Evolutionary conservation across 2,329 filamentous ascomycete genomes (phyloP), one percentile per base, ranked within the genome.

Genomic region (Allantophomopsis cytisporea): DNA sequence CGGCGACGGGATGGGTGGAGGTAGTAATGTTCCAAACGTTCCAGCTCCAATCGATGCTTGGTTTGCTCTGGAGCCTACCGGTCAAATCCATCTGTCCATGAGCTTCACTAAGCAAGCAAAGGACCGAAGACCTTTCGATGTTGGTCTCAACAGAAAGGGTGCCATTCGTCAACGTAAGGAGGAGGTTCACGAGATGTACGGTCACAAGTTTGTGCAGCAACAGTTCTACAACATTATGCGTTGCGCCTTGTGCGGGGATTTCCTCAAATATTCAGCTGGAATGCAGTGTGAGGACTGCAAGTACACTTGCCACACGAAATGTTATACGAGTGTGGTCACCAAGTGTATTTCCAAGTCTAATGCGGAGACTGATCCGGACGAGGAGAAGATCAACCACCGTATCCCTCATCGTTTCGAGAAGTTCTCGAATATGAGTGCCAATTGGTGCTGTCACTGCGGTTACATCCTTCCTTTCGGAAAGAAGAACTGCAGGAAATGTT

Each of bases 141-240:
- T 89, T 42, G 91, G 91, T 55, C 77, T 98, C 47, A 86, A 86
- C 47, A 83, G 91, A 57, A 94, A 95, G 64, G 91, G 89, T 54
- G 91, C 91, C 47, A 87, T 98, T 50, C 85, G 91, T 49, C 89
- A 98, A 63, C 85, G 86, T 55, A 98, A 98, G 66, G 91, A 98
- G 61, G 88, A 96, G 54, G 81, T 98, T 4, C 85, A 95, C 64
- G 91, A 98, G 65, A 94, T 95, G 69, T 95, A 94, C 58, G 91
- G 91, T 37, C 91, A 98, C 78, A 98, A 96, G 64, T 98, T 98
- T 56, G 81, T 96, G 41, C 84, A 91, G 55, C 88, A 95, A 59
- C 91, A 95, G 60, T 98, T 98, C 62, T 98, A 96, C 78, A 98
- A 96, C 71, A 95, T 98, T 56, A 98, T 98, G 91, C 89, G 91